These are phyloP conservation scores for Hansenula lynferdii DNA, from an alignment of 1,139 yeast species.

Conservation along the genomic window DNA sequence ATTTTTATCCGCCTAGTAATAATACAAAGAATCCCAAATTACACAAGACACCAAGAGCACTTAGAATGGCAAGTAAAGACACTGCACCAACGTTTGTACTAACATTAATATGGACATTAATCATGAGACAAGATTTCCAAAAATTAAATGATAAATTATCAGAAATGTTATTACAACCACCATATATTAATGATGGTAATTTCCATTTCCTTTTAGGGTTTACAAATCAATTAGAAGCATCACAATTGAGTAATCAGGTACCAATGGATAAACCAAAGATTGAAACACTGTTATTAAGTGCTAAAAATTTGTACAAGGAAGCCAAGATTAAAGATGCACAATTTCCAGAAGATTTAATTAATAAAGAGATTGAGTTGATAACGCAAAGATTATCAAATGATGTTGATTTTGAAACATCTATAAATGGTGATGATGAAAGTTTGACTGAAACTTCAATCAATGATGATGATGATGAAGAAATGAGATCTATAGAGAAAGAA, in stretches of 20 bases:
- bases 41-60: slow-evolving; percentile 4
- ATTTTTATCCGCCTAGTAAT: slow-evolving; percentile 7
- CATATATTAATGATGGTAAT: slow-evolving; percentile 18
- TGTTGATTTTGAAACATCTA: background rate
- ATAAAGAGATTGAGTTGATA: slow-evolving; percentile 8
- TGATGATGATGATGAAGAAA: slow-evolving; percentile 1
- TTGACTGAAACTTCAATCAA: too few species aligned
- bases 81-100: slow-evolving; percentile 11
- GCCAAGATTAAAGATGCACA: slow-evolving; percentile 6
- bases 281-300: slow-evolving; percentile 9
- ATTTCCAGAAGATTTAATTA: slow-evolving; percentile 15
- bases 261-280: slow-evolving; percentile 4
- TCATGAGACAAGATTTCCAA: slow-evolving; percentile 15
- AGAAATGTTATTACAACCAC: slow-evolving; percentile 10
- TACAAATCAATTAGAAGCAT: slow-evolving; percentile 17
- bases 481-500: too few species aligned
- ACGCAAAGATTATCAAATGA: slow-evolving; percentile 4
- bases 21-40: background rate
- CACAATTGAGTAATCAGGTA: slow-evolving; percentile 1
- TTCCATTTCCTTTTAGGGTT: slow-evolving; percentile 19
- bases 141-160: slow-evolving; percentile 14
- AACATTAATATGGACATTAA: slow-evolving; percentile 14
- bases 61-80: slow-evolving; percentile 8
- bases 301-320: slow-evolving; percentile 7
- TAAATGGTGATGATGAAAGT: background rate